A percentile compares a stretch with the other conserved stretches of the same genome.
Conservation (phyloP, 2,329 filamentous ascomycete genomes). For the Nemania abortiva region DNA sequence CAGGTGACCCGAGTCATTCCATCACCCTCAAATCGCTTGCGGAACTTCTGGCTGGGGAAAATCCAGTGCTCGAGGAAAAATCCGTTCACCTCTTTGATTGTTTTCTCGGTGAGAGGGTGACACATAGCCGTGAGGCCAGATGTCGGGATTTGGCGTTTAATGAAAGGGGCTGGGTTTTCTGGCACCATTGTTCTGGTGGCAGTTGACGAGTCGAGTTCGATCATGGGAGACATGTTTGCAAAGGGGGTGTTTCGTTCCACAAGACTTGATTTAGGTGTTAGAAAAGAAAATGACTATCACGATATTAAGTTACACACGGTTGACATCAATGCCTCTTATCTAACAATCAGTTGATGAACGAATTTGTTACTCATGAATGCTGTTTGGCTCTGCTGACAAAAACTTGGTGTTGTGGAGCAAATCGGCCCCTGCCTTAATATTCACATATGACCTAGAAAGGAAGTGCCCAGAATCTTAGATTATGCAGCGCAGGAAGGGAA, state of each 20-base stretch:
- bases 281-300: background rate
- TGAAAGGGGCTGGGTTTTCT: conserved; percentile 1
- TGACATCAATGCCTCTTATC: background rate
- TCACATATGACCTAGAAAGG: background rate
- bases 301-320: background rate
- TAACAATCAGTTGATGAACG: background rate
- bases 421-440: background rate
- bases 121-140: conserved; percentile 1
- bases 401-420: background rate
- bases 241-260: background rate
- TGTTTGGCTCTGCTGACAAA: background rate
- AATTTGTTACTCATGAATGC: background rate
- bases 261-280: background rate
- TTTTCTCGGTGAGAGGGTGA: conserved; percentile 2
- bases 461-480: background rate
- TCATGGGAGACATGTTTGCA: background rate
- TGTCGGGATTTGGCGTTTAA: background rate
- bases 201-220: background rate
- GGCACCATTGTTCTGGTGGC: background rate
- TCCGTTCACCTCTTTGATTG: background rate
- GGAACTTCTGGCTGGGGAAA: background rate
- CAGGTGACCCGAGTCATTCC: background rate
- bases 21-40: conserved; percentile 9
- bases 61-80: background rate
- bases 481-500: background rate